A percentile compares a stretch with the other conserved stretches of the same genome.
Evolutionary conservation across 306 rosid species (phyloP).

Genomic region (Prunus dulcis): DNA sequence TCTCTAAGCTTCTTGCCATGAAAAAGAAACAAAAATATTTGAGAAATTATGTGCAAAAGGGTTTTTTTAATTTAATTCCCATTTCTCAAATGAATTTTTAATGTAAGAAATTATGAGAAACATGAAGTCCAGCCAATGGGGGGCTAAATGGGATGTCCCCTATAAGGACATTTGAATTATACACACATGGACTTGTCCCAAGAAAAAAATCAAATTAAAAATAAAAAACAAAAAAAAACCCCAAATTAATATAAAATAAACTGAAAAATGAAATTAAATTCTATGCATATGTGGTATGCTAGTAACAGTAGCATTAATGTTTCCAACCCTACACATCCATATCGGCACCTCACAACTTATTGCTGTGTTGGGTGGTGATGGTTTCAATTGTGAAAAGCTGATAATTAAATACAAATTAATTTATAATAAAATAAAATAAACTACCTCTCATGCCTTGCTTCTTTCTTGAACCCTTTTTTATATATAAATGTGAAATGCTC

Average conservation of each 20-base stretch:
- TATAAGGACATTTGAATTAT: conserved; percentile 36
- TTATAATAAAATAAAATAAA: not conserved
- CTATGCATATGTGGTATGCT: conserved; percentile 4
- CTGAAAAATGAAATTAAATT: not conserved
- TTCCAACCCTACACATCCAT: conserved; percentile 47
- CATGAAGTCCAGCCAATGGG: conserved; percentile 26
- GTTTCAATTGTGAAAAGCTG: conserved; percentile 35
- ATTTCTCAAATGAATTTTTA: not conserved
- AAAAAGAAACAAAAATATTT: not conserved
- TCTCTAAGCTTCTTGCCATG: no score
- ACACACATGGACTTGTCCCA: conserved; percentile 63
- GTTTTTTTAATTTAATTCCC: not conserved
- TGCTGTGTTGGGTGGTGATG: conserved; percentile 55
- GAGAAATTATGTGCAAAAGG: not conserved
- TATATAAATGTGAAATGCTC: conserved; percentile 17
- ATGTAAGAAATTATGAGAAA: conserved; percentile 12
- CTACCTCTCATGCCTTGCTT: conserved; percentile 17
- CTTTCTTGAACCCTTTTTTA: conserved; percentile 19
- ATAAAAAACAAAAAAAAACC: not conserved
- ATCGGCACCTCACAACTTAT: conserved; percentile 41
- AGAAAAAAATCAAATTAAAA: not conserved
- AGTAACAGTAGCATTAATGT: conserved; percentile 38
- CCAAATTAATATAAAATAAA: not conserved
- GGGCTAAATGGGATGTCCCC: conserved; percentile 32
- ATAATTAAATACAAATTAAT: not conserved